A percentile compares a stretch with the other conserved stretches of the same genome.
Conservation (phyloP, 345 rosid genomes). For the Punica granatum region DNA sequence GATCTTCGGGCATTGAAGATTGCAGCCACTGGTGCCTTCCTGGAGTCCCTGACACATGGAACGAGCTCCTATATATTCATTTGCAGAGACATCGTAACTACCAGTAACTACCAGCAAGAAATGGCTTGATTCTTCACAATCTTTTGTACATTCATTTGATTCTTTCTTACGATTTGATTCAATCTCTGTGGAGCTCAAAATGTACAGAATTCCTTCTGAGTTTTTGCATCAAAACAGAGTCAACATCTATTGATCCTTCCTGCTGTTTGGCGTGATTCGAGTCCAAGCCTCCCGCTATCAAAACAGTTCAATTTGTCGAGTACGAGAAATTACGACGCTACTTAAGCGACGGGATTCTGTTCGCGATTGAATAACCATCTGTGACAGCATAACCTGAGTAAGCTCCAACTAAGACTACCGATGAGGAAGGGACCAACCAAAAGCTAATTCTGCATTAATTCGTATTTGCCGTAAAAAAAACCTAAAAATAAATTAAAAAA, state of each 20-base stretch:
- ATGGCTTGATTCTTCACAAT: not conserved
- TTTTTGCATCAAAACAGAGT: not conserved
- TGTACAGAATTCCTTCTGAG: not conserved
- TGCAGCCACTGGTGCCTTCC: constrained; percentile 99
- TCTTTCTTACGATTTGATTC: not conserved
- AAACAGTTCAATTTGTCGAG: too few species aligned
- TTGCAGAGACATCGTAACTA: not conserved
- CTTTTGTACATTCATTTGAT: not conserved
- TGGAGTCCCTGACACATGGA: constrained; percentile 90
- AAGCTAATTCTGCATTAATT: not conserved
- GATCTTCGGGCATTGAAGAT: constrained; percentile 45
- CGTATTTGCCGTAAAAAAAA: not conserved
- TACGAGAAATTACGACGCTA: too few species aligned
- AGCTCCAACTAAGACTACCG: not conserved
- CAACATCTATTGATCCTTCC: not conserved
- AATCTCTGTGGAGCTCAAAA: not conserved
- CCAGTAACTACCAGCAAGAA: not conserved
- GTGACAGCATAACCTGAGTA: not conserved
- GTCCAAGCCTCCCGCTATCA: not conserved
- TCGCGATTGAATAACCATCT: not conserved
- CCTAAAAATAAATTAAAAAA: not conserved
- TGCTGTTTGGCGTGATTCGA: not conserved
- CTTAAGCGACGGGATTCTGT: too few species aligned
- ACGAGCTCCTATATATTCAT: constrained; percentile 50
- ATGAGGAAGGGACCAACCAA: not conserved